A percentile compares a stretch with the other conserved stretches of the same genome.
phyloP scores from a whole-genome alignment of 2,329 filamentous ascomycete genomes.

The Cladophialophora chaetospira region DNA sequence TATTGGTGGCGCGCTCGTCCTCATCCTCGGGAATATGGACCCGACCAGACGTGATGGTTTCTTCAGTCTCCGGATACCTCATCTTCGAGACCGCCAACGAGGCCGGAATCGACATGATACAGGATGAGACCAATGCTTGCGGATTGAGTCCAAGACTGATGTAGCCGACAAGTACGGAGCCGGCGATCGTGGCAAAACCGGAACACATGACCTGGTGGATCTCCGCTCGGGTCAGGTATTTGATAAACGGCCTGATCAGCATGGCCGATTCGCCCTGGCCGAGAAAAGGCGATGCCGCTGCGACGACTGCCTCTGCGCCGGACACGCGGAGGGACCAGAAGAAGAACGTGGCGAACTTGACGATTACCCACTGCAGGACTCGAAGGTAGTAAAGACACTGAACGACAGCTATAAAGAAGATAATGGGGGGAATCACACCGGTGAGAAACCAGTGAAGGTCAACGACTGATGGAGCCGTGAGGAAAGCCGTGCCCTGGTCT shows the following conservation, averaged over 20 bases:
- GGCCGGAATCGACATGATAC: slow-evolving; percentile 93
- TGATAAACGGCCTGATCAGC: slow-evolving; percentile 83
- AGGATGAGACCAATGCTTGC: slow-evolving; percentile 83
- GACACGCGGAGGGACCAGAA: slow-evolving; percentile 87
- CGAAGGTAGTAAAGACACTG: slow-evolving; percentile 81
- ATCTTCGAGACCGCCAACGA: slow-evolving; percentile 88
- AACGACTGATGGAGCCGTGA: slow-evolving; percentile 57
- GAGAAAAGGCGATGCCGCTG: slow-evolving; percentile 89
- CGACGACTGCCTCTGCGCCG: slow-evolving; percentile 90
- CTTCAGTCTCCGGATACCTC: slow-evolving; percentile 84
- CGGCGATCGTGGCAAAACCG: slow-evolving; percentile 89
- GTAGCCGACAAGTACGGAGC: slow-evolving; percentile 82
- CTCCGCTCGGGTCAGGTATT: slow-evolving; percentile 82
- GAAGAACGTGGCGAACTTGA: slow-evolving; percentile 86
- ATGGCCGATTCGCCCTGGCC: slow-evolving; percentile 93
- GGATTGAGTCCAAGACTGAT: slow-evolving; percentile 80
- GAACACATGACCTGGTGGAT: slow-evolving; percentile 91
- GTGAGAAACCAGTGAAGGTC: slow-evolving; percentile 69
- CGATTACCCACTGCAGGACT: slow-evolving; percentile 84
- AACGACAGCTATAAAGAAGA: slow-evolving; percentile 94
- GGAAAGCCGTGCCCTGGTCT: slow-evolving; percentile 69
- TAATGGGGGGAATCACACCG: slow-evolving; percentile 82
- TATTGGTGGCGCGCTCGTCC: slow-evolving; percentile 74
- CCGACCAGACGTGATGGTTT: slow-evolving; percentile 78
- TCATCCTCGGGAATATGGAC: slow-evolving; percentile 80